These are phyloP conservation scores for Dothistroma pini DNA, from an alignment of 2,329 filamentous ascomycete genomes.

Conservation along the genomic window DNA sequence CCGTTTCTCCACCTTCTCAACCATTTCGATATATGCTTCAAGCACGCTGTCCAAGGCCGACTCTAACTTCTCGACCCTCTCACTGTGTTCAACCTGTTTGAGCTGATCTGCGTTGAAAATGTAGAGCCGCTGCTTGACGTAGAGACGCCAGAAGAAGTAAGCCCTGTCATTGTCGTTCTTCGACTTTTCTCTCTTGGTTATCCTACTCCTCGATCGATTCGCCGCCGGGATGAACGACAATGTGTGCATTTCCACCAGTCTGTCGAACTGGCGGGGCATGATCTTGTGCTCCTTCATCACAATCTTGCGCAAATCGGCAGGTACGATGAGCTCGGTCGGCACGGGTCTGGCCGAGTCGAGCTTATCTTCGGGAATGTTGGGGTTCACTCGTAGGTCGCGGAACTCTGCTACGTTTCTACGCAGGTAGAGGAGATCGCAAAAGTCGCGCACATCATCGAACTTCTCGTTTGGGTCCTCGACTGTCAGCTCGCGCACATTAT, in stretches of 20 bases:
- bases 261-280: constrained; percentile 68
- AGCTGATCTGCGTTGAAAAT: constrained; percentile 69
- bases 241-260: constrained; percentile 72
- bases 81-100: constrained; percentile 62
- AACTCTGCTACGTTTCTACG: constrained; percentile 44
- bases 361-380: constrained; percentile 44
- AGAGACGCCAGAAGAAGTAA: constrained; percentile 68
- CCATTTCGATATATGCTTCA: constrained; percentile 66
- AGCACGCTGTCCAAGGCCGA: constrained; percentile 65
- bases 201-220: constrained; percentile 48
- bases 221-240: constrained; percentile 53
- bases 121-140: constrained; percentile 75
- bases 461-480: constrained; percentile 90
- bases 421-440: constrained; percentile 66
- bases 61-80: constrained; percentile 69
- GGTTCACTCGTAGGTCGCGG: constrained; percentile 47
- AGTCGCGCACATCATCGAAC: constrained; percentile 76
- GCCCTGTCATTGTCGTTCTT: constrained; percentile 57
- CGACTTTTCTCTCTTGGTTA: constrained; percentile 43
- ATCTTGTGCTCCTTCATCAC: constrained; percentile 67
- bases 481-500: constrained; percentile 74
- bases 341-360: constrained; percentile 53
- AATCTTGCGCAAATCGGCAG: constrained; percentile 50
- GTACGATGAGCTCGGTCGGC: constrained; percentile 56
- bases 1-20: constrained; percentile 48